Base-by-base conservation (phyloP, 805 yeast species). In the Candida khao-thaluensis region DNA sequence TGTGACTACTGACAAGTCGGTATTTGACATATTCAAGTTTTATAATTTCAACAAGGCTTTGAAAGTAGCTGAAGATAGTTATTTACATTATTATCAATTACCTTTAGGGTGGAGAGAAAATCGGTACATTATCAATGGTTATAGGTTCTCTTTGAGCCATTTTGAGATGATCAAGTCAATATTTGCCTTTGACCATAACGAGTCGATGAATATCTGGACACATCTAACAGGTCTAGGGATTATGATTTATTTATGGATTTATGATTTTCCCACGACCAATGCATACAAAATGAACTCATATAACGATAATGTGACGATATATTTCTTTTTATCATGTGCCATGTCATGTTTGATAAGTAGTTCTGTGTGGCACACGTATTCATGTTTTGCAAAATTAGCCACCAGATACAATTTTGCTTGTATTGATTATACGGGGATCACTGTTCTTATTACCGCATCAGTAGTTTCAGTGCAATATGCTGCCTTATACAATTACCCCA, bases 101-200 rank as follows among this genome's bases (percentile, higher is more conserved):
- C 99, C 99, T 2, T 77, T 82, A 49, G 87, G 85, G 34, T 91
- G 96, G 95, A 76, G 95, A 54, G 97, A 90, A 62, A 91, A 93
- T 63, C 81, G 88, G 42, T 89, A 76, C 59, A 86, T 93, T 42
- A 69, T 84, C 15, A 67, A 77, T 40, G 98, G 98, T 2, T 93
- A 91, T 64, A 69, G 97, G 44, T 93, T 91, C 62, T 80, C 83
- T 45, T 66, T 76, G 41, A 72, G 76, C 28, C 89, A 83, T 54
- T 21, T 53, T 5, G 72, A 75, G 39, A 83, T 93, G 48, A 37
- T 83, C 21, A 60, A 69, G 43, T 77, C 90, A 34, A 66, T 89
- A 12, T 73, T 79, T 54, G 57, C 68, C 34, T 65, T 66, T 48
- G 73, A 50, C 58, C 98, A 93, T 62, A 91, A 91, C 57, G 99